These are phyloP conservation scores for Wallacemonas sp. DNA, from an alignment of 208 protist species.

Conservation along the genomic window DNA sequence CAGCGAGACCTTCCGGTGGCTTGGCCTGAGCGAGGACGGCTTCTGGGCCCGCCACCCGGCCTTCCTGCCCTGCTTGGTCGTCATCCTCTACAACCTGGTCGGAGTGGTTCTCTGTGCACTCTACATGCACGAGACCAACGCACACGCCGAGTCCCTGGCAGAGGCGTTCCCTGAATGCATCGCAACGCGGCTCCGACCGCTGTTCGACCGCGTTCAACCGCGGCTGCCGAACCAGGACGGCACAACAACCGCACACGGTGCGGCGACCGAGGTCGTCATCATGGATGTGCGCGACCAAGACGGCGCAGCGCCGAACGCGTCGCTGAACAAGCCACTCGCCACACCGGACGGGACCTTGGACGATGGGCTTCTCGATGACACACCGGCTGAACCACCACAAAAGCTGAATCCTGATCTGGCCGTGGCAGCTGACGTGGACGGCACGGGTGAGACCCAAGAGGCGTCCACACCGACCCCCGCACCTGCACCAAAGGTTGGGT, in stretches of 20 bases:
- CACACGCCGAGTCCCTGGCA: conserved; percentile 23
- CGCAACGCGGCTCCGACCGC: conserved; percentile 14
- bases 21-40: conserved; percentile 23
- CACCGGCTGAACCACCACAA: not conserved
- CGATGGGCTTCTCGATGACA: not conserved
- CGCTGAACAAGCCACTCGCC: too few species aligned
- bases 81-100: conserved; percentile 55
- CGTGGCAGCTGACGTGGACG: not conserved
- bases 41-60: conserved; percentile 60
- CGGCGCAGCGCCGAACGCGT: not conserved
- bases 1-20: conserved; percentile 23
- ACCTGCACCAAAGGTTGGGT: conserved; percentile 32
- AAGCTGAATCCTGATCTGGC: not conserved
- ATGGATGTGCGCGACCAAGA: not conserved
- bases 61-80: conserved; percentile 66
- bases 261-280: not conserved
- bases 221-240: conserved; percentile 15
- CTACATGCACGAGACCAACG: conserved; percentile 40
- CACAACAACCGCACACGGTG: not conserved
- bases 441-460: too few species aligned
- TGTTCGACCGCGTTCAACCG: conserved; percentile 34
- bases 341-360: too few species aligned
- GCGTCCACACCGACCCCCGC: not conserved
- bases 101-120: conserved; percentile 41
- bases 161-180: conserved; percentile 20